phyloP scores from a whole-genome alignment of 345 rosid species.

The Melaleuca alternifolia region DNA sequence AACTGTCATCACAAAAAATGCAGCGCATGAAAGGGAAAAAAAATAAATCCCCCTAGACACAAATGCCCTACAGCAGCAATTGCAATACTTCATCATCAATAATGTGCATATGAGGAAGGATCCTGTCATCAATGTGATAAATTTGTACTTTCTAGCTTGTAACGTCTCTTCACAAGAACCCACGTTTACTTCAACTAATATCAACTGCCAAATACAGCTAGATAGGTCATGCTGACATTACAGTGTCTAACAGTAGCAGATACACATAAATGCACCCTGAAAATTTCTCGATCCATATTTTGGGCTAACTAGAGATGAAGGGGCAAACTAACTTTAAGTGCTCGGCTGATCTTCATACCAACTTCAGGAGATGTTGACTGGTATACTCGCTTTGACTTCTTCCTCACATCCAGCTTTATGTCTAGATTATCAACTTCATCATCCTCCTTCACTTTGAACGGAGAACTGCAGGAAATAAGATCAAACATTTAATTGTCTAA shows the following conservation, averaged over 20 bases:
- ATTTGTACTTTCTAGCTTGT: background rate
- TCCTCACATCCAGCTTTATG: conserved; percentile 13
- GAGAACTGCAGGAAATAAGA: conserved; percentile 6
- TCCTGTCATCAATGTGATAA: background rate
- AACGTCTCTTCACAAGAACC: background rate
- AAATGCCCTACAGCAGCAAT: background rate
- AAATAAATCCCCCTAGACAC: background rate
- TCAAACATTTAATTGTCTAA: background rate
- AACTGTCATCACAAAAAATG: conserved; percentile 7
- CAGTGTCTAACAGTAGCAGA: background rate
- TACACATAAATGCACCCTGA: background rate
- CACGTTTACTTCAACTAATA: background rate
- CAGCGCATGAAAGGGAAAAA: background rate
- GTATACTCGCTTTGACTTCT: conserved; percentile 1
- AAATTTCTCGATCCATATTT: background rate
- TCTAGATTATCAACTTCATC: conserved; percentile 11
- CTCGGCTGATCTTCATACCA: conserved; percentile 11
- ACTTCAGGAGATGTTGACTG: conserved; percentile 11
- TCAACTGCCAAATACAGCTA: background rate
- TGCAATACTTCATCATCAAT: background rate
- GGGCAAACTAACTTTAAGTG: conserved; percentile 8
- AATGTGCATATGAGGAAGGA: background rate
- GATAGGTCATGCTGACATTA: background rate
- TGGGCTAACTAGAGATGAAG: background rate
- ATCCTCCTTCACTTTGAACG: conserved; percentile 9